Evolutionary conservation across 1,284 basidiomycete genomes (phyloP).

Genomic region (Cryptococcus wingfieldii): DNA sequence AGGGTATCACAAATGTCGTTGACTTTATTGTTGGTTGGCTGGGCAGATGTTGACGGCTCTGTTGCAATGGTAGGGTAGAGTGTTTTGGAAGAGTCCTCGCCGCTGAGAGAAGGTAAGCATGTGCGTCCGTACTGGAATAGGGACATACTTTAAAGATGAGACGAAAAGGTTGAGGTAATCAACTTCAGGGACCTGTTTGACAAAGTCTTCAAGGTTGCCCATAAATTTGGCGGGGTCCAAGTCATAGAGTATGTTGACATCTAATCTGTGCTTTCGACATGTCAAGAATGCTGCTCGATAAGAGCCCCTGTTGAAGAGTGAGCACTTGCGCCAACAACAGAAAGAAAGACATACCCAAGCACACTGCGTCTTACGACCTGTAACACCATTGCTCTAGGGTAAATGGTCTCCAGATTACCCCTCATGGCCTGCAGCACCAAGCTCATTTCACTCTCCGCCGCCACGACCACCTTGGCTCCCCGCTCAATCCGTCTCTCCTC

Average conservation of each 20-base stretch:
- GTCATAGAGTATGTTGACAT: conserved; percentile 82
- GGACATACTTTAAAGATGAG: conserved; percentile 69
- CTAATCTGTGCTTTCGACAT: conserved; percentile 89
- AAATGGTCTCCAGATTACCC: conserved; percentile 94
- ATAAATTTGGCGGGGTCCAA: conserved; percentile 70
- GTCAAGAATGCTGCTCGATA: conserved; percentile 84
- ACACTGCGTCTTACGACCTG: conserved; percentile 71
- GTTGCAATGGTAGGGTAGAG: conserved; percentile 16
- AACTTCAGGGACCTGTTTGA: conserved; percentile 80
- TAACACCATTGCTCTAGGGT: conserved; percentile 86
- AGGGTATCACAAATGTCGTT: conserved; percentile 74
- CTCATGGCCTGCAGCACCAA: conserved; percentile 95
- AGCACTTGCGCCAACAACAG: not conserved
- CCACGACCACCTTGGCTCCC: conserved; percentile 77
- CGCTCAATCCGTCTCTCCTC: conserved; percentile 76
- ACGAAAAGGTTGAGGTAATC: conserved; percentile 94
- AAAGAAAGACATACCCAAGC: conserved; percentile 56
- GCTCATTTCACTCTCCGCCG: conserved; percentile 79
- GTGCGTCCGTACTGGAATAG: not conserved
- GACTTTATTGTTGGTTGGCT: conserved; percentile 52
- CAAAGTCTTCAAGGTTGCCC: conserved; percentile 60
- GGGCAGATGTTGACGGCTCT: not conserved
- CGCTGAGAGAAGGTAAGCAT: conserved; percentile 9
- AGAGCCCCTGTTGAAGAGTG: conserved; percentile 32
- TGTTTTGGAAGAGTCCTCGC: conserved; percentile 21